phyloP scores from a whole-genome alignment of 2,329 filamentous ascomycete genomes.

The Cercospora sp. region DNA sequence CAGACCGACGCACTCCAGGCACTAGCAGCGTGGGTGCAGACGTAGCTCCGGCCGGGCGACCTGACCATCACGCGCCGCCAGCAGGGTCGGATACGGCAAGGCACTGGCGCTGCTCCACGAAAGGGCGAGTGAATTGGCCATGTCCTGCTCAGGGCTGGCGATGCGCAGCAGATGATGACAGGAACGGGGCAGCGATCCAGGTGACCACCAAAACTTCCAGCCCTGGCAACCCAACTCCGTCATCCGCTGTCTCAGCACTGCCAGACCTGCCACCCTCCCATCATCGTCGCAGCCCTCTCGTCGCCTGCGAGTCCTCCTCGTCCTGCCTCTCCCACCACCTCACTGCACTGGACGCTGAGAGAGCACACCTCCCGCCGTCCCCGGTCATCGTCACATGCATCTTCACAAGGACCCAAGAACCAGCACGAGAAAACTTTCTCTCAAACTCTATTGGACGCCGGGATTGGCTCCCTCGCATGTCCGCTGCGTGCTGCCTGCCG shows the following conservation, averaged over 20 bases:
- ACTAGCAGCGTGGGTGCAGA: background rate
- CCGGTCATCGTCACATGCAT: slow-evolving; percentile 10
- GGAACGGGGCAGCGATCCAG: slow-evolving; percentile 4
- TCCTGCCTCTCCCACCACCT: background rate
- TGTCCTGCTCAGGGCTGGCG: background rate
- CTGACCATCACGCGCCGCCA: background rate
- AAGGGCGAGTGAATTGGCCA: background rate
- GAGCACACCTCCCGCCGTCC: background rate
- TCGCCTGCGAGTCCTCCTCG: background rate
- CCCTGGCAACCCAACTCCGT: background rate
- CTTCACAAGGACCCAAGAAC: background rate
- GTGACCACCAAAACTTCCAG: background rate
- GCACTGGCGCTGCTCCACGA: background rate
- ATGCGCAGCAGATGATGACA: slow-evolving; percentile 6
- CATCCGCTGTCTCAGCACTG: background rate
- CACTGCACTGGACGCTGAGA: background rate
- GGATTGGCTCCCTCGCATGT: slow-evolving; percentile 8
- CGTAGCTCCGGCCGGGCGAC: background rate
- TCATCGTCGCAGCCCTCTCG: background rate
- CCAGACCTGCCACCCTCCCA: background rate
- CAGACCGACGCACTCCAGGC: background rate
- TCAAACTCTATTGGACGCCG: slow-evolving; percentile 2
- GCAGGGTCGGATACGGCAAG: background rate
- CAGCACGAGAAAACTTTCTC: background rate
- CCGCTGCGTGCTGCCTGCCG: slow-evolving; percentile 6